A percentile compares a stretch with the other conserved stretches of the same genome.
phyloP scores from a whole-genome alignment of 202 grass and related monocot genomes.

The Carex arenaria region DNA sequence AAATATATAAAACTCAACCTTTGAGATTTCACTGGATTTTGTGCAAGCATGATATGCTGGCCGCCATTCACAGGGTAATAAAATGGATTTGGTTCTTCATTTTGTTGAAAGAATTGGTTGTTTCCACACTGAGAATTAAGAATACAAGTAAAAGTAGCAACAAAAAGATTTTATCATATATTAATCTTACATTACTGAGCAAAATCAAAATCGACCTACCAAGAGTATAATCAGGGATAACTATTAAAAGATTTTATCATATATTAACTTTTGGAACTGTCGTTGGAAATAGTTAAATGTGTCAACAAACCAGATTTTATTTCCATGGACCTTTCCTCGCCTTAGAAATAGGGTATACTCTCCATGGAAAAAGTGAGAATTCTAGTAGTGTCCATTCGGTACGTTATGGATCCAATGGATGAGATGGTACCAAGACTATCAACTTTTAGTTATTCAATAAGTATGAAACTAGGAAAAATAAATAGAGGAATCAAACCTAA shows the following conservation, averaged over 20 bases:
- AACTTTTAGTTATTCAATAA: too few species aligned
- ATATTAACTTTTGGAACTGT: too few species aligned
- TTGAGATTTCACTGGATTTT: not conserved
- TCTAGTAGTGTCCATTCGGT: too few species aligned
- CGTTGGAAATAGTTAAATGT: too few species aligned
- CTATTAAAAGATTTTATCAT: not conserved
- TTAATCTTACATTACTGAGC: not conserved
- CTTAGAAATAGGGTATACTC: too few species aligned
- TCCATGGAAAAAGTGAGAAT: too few species aligned
- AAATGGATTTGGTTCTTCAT: not conserved
- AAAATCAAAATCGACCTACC: not conserved
- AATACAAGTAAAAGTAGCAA: not conserved
- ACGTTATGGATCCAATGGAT: not conserved
- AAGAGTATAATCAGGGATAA: not conserved
- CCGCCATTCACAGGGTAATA: not conserved
- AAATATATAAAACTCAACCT: not conserved
- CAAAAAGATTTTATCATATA: not conserved
- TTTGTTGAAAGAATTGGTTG: not conserved
- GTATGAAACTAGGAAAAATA: not conserved
- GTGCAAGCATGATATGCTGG: not conserved
- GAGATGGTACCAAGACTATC: not conserved
- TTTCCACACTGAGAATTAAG: not conserved
- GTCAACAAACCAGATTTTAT: too few species aligned
- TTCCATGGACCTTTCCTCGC: too few species aligned
- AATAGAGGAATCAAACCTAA: not conserved